Percentiles rank a stretch among this genome's conserved stretches.
These are phyloP conservation scores for Hansenula anomala DNA, from an alignment of 1,139 yeast species.

Conservation along the genomic window DNA sequence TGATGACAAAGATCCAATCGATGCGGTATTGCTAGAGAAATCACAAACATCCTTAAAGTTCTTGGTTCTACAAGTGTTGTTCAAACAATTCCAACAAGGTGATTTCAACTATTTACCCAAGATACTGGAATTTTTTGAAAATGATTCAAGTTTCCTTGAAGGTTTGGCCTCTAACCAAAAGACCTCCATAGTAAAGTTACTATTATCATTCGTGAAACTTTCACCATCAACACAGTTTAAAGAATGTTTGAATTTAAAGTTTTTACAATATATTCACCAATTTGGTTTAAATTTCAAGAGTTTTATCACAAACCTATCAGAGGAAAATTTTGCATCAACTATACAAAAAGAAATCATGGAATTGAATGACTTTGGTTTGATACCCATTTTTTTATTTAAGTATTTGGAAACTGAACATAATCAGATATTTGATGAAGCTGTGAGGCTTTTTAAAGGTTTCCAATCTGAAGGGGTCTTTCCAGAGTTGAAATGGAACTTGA, in stretches of 20 bases:
- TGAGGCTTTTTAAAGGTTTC: not conserved
- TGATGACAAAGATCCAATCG: not conserved
- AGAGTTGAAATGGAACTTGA: constrained; percentile 13
- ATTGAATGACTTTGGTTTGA: constrained; percentile 2
- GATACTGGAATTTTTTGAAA: constrained; percentile 8
- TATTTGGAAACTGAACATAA: constrained; percentile 8
- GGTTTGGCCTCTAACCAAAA: constrained; percentile 7
- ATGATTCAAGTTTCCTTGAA: constrained; percentile 2
- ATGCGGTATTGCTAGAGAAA: constrained; percentile 1
- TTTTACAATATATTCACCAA: constrained; percentile 11
- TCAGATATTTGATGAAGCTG: constrained; percentile 4
- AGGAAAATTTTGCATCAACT: constrained; percentile 7
- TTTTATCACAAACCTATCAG: constrained; percentile 13
- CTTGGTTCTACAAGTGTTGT: constrained; percentile 15
- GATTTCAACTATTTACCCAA: constrained; percentile 5
- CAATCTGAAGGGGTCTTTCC: not conserved
- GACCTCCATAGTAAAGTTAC: constrained; percentile 12
- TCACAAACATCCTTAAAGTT: constrained; percentile 11
- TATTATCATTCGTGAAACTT: constrained; percentile 14
- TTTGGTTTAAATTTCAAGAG: constrained; percentile 13
- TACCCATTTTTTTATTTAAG: constrained; percentile 13
- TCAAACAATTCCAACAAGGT: constrained; percentile 15
- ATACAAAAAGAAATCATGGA: constrained; percentile 3
- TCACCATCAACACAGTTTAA: constrained; percentile 14
- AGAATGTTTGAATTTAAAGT: constrained; percentile 16